Percentiles rank a stretch among this genome's conserved stretches.
Evolutionary conservation across 345 rosid species (phyloP).

Genomic region (Combretum micranthum): DNA sequence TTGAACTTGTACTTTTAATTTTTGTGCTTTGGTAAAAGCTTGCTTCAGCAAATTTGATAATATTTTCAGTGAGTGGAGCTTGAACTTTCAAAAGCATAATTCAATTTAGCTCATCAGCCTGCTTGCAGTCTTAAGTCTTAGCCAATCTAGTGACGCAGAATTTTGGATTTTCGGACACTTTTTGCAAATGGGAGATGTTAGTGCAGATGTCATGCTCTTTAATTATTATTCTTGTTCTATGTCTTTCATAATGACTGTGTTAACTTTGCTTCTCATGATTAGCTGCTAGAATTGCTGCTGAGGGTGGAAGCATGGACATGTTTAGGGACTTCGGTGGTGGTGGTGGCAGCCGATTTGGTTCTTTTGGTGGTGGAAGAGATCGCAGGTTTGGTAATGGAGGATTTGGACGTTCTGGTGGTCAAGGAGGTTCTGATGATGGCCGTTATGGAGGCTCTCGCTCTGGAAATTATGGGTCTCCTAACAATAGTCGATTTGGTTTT

Average conservation of each 20-base stretch:
- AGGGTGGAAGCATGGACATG: constrained; percentile 43
- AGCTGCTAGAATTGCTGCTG: constrained; percentile 64
- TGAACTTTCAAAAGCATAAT: no score
- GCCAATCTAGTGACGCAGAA: no score
- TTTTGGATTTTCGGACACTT: no score
- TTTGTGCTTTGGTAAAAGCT: no score
- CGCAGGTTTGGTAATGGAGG: constrained; percentile 37
- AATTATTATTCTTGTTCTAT: no score
- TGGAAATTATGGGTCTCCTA: constrained; percentile 8
- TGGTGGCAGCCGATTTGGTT: constrained; percentile 30
- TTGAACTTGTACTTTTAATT: no score
- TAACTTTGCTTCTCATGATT: constrained; percentile 8
- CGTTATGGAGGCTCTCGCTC: constrained; percentile 18
- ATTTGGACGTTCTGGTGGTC: constrained; percentile 37
- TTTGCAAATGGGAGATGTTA: no score
- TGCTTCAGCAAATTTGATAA: no score
- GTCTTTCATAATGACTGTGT: constrained; percentile 1
- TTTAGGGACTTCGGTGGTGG: constrained; percentile 28
- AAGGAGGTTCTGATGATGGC: constrained; percentile 27
- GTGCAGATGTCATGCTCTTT: no score
- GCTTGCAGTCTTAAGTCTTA: no score
- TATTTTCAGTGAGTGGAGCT: no score
- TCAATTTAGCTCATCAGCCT: no score
- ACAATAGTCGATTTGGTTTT: constrained; percentile 29
- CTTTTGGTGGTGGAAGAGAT: constrained; percentile 42